Base-by-base conservation (phyloP, 768 basidiomycete genomes). In the Boletus sp. region DNA sequence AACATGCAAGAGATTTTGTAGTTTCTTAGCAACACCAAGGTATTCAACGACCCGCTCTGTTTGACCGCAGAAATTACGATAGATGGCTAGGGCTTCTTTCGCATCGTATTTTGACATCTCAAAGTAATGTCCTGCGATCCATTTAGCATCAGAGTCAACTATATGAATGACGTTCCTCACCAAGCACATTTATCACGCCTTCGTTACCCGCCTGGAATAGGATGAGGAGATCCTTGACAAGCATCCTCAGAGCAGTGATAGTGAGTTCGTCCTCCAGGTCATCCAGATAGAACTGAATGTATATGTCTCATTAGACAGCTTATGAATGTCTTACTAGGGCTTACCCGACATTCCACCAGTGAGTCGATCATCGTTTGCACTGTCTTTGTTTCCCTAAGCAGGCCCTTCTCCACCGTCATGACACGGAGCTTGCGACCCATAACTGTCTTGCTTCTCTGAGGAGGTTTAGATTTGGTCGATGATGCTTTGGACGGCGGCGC, bases 71-170 rank as follows among this genome's bases (percentile, higher is more conserved):
- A 99, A 99, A 58, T 89, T 84, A 53, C 93, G 90, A 77, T 99
- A 99, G 58, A 98, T 86, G 17, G 75, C 72, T 28, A 98, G 82
- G 2, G 96, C 91, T 33, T 90, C 85, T 37, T 82, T 76, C 0
- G 96, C 97, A 67, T 98, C 96, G n/a, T 86, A 73, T 60, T 90
- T 89, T 0, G 94, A 92, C 97, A 98, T 98, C 70, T 97, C 95
- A 66, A 98, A 98, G 73, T 97, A 99, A 74, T 96, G 90, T 67
- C 98, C 97, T 86, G 58, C 28, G 32, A 28, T 10, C 28, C 14
- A 29, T 53, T 72, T n/a, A 69, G 61, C 30, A 64, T 33, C 33
- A n/a, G 15, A 45, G 35, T 15, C 29, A 14, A 33, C 15, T 18
- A 3, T 41, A 48, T 55, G 72, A 71, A 57, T 75, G 65, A 17